A percentile compares a stretch with the other conserved stretches of the same genome.
These are phyloP conservation scores for Sporothrix pallida DNA, from an alignment of 2,329 filamentous ascomycete genomes.

Conservation along the genomic window DNA sequence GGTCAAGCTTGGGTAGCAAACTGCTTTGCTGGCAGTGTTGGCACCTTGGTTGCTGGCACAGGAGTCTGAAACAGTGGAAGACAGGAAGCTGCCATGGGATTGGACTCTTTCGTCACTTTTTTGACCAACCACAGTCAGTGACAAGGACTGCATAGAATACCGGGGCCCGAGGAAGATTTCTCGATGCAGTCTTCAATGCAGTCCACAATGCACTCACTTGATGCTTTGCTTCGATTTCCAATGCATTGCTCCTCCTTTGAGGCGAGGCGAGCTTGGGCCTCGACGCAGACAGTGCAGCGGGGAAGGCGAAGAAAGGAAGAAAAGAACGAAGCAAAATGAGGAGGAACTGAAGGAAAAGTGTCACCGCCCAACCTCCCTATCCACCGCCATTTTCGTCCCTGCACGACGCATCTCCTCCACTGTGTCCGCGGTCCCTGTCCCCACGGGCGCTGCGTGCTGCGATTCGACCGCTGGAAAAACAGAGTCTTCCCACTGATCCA, in stretches of 20 bases:
- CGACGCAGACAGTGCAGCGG: background rate
- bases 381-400: conserved; percentile 21
- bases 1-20: background rate
- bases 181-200: background rate
- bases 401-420: background rate
- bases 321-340: background rate
- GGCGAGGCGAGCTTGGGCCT: background rate
- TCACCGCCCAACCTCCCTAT: conserved; percentile 28
- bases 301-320: background rate
- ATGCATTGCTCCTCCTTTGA: background rate
- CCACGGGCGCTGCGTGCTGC: background rate
- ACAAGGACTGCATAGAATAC: too few relatives aligned
- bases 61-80: conserved; percentile 8
- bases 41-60: background rate
- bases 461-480: background rate
- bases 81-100: background rate
- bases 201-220: background rate
- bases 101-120: background rate
- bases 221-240: background rate
- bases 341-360: background rate
- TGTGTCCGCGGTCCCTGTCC: conserved; percentile 19
- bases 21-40: background rate
- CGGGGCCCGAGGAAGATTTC: too few relatives aligned
- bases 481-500: background rate
- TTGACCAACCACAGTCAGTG: background rate